Evolutionary conservation across 148 eudicot genomes (phyloP).

Genomic region (Bassia scoparia): DNA sequence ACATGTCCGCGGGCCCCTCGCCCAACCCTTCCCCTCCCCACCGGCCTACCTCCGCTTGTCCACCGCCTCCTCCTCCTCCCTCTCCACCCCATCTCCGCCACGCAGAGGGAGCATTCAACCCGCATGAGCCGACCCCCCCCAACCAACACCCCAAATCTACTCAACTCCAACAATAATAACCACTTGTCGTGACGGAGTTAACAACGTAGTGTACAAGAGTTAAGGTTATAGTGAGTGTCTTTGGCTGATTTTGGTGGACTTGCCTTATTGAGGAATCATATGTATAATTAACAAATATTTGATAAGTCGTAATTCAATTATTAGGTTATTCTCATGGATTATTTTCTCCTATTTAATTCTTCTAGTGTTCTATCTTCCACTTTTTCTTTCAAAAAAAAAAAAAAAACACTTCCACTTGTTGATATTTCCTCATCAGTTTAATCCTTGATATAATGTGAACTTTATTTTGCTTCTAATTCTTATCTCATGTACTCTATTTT

Average conservation of each 20-base stretch:
- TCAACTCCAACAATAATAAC: constrained; percentile 22
- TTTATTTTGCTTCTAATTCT: no score
- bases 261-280: constrained; percentile 11
- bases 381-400: no score
- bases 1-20: constrained; percentile 12
- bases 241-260: constrained; percentile 9
- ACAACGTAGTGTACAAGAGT: constrained; percentile 8
- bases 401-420: no score
- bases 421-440: background rate
- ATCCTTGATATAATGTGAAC: no score
- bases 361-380: background rate
- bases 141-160: constrained; percentile 34
- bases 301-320: constrained; percentile 16
- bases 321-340: constrained; percentile 11
- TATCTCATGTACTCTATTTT: no score
- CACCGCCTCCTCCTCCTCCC: constrained; percentile 38
- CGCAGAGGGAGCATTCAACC: constrained; percentile 28
- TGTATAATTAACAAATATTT: background rate
- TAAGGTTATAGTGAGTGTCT: constrained; percentile 10
- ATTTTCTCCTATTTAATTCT: background rate
- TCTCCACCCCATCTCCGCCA: constrained; percentile 32
- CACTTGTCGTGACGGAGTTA: constrained; percentile 25
- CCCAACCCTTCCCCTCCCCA: constrained; percentile 25
- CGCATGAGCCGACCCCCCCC: constrained; percentile 19
- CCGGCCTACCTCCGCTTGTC: constrained; percentile 14